phyloP scores from a whole-genome alignment of 2,329 filamentous ascomycete genomes.

The Akanthomyces muscarius region DNA sequence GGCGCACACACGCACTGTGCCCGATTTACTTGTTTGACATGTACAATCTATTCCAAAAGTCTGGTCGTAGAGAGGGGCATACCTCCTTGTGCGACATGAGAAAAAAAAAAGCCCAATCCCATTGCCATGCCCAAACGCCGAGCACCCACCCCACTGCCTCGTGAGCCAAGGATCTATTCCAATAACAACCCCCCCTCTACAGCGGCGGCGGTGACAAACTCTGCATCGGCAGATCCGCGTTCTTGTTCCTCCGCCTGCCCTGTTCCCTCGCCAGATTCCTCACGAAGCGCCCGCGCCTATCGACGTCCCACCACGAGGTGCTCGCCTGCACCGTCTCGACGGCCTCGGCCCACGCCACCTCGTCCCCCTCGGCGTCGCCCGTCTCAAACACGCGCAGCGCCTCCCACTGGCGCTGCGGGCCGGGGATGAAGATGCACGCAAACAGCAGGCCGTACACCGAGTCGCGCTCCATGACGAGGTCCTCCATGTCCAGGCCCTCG shows the following conservation, averaged over 20 bases:
- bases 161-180: not conserved
- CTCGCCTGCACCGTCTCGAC: conserved; percentile 38
- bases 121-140: not conserved
- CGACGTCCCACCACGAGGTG: conserved; percentile 40
- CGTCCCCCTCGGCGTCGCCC: conserved; percentile 41
- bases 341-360: conserved; percentile 44
- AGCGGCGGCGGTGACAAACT: too few relatives aligned
- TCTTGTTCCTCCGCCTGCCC: conserved; percentile 11
- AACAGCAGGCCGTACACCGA: conserved; percentile 47
- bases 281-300: conserved; percentile 43
- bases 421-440: conserved; percentile 32
- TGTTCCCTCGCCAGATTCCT: conserved; percentile 18
- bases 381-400: conserved; percentile 46
- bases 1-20: not conserved
- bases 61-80: not conserved
- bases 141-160: not conserved
- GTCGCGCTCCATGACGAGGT: conserved; percentile 53
- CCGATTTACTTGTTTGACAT: not conserved
- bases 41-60: not conserved
- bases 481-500: conserved; percentile 36
- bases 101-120: not conserved
- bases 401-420: conserved; percentile 33
- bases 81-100: not conserved
- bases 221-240: not conserved
- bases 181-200: not conserved